Conservation (phyloP, 495 filamentous ascomycete genomes). For the Aspergillus conjunctus region DNA sequence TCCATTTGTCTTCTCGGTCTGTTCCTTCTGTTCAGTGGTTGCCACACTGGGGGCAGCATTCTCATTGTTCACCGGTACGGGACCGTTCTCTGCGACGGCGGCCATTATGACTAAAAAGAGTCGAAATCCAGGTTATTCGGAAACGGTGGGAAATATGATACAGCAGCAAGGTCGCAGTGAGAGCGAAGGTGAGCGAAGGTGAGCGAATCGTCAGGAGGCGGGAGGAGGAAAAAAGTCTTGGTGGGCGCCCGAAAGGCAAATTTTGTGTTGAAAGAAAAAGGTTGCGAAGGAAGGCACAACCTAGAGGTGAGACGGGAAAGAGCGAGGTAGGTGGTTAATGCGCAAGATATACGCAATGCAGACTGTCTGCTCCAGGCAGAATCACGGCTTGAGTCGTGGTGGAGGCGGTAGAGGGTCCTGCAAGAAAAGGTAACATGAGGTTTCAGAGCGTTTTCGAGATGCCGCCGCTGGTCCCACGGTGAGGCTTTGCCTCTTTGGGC, state of each 20-base stretch:
- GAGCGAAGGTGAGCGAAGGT: slow-evolving; percentile 18
- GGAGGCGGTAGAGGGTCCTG: slow-evolving; percentile 10
- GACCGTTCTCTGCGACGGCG: slow-evolving; percentile 46
- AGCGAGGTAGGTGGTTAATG: slow-evolving; percentile 8
- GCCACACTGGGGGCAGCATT: slow-evolving; percentile 39
- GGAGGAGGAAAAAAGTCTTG: slow-evolving; percentile 37
- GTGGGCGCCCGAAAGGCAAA: slow-evolving; percentile 27
- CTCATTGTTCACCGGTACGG: slow-evolving; percentile 44
- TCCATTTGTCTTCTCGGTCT: slow-evolving; percentile 41
- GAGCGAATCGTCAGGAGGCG: slow-evolving; percentile 27
- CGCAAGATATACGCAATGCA: slow-evolving; percentile 16
- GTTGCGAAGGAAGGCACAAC: slow-evolving; percentile 36
- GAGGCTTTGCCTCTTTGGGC: slow-evolving; percentile 46
- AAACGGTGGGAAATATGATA: slow-evolving; percentile 15
- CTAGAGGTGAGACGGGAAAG: slow-evolving; percentile 9
- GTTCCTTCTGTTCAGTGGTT: slow-evolving; percentile 32
- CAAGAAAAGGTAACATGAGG: slow-evolving; percentile 34
- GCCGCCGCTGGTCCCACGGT: slow-evolving; percentile 31
- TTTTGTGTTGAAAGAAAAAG: slow-evolving; percentile 25
- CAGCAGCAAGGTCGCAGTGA: slow-evolving; percentile 22
- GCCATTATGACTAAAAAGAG: slow-evolving; percentile 38
- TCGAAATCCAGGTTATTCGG: slow-evolving; percentile 9
- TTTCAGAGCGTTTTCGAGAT: slow-evolving; percentile 42
- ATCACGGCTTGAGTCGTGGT: slow-evolving; percentile 21
- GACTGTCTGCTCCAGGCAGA: slow-evolving; percentile 52